Base-by-base conservation (phyloP, 805 yeast species). In the Helenozyma baotianmanensis region DNA sequence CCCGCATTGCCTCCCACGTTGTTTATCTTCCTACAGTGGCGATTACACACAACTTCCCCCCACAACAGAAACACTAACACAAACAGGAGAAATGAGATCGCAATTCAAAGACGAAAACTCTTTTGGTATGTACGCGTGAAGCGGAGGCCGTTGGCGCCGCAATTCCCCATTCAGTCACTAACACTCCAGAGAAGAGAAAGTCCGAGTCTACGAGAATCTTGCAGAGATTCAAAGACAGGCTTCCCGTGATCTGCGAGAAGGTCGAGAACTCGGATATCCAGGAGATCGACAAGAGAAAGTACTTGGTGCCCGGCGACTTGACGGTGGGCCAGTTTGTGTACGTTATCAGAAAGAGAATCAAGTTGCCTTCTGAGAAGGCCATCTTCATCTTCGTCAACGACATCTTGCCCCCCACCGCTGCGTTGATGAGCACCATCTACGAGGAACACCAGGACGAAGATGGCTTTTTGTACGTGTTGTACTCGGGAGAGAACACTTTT, bases 321-420 rank as follows among this genome's bases (percentile, higher is more conserved):
- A 87, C 97, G 0, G 96, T 92, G 39, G 98, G 98, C 26, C 98
- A 92, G 63, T 90, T 92, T 66, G 98, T 92, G 27, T 92, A 92
- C 56, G 98, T 92, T 40, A 87, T 92, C 50, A 81, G 98, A 64
- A 89, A 90, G 67, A 82, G 98, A 60, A 89, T 92, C 61, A 84
- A 84, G 70, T 74, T 92, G 43, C 96, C 96, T 29, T 84, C 96
- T 18, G 98, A 92, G 62, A 89, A 90, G 80, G 98, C 98, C 27
- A 90, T 92, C 45, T 92, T 92, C 63, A 88, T 92, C 47, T 92
- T 92, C 60, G 96, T 92, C 44, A 90, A 92, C 56, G 98, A 92
- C 59, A 88, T 92, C 36, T 74, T 92, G 48, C 98, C 98, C 9
- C 97, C 97, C 29, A 92, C 98, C 3, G 97, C 97, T 14, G 95